phyloP scores from a whole-genome alignment of 2,329 filamentous ascomycete species.

The Diaporthe ilicicola region DNA sequence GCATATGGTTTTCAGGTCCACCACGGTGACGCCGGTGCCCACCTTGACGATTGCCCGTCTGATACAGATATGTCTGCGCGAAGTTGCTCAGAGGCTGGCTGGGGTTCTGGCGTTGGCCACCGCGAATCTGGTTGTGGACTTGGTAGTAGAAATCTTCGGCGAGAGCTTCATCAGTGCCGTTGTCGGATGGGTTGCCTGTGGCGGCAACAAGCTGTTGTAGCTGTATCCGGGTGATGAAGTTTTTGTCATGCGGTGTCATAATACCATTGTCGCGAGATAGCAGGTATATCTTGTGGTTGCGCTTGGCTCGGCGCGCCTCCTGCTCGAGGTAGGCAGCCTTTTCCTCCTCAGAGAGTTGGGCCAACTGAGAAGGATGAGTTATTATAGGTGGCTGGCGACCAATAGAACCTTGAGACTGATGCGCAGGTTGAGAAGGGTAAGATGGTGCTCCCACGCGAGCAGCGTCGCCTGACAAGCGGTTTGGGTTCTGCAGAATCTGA shows the following conservation, averaged over 20 bases:
- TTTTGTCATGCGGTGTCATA: conserved; percentile 99
- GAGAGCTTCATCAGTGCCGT: conserved; percentile 80
- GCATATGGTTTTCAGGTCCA: conserved; percentile 94
- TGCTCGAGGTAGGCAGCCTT: conserved; percentile 85
- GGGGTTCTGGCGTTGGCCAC: conserved; percentile 87
- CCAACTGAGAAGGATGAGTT: conserved; percentile 76
- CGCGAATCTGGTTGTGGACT: conserved; percentile 93
- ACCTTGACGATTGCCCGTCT: conserved; percentile 86
- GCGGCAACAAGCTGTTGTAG: conserved; percentile 94
- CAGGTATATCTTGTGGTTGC: conserved; percentile 97
- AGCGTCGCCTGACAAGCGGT: conserved; percentile 64
- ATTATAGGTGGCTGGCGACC: conserved; percentile 61
- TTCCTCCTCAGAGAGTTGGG: conserved; percentile 83
- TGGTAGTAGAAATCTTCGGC: conserved; percentile 99
- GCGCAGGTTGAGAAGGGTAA: conserved; percentile 40
- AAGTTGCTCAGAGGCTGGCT: conserved; percentile 95
- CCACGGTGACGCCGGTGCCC: conserved; percentile 78
- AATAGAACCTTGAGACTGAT: conserved; percentile 62
- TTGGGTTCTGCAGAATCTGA: conserved; percentile 84
- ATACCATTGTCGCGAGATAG: conserved; percentile 93
- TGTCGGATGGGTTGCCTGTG: conserved; percentile 85
- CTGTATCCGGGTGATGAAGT: conserved; percentile 98
- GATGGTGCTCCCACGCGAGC: conserved; percentile 45
- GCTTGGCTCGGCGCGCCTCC: conserved; percentile 93
- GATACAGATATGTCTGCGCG: conserved; percentile 96